A percentile compares a stretch with the other conserved stretches of the same genome.
These are phyloP conservation scores for Ampelocalamus luodianensis DNA, from an alignment of 176 grass and related monocot species.

Conservation along the genomic window DNA sequence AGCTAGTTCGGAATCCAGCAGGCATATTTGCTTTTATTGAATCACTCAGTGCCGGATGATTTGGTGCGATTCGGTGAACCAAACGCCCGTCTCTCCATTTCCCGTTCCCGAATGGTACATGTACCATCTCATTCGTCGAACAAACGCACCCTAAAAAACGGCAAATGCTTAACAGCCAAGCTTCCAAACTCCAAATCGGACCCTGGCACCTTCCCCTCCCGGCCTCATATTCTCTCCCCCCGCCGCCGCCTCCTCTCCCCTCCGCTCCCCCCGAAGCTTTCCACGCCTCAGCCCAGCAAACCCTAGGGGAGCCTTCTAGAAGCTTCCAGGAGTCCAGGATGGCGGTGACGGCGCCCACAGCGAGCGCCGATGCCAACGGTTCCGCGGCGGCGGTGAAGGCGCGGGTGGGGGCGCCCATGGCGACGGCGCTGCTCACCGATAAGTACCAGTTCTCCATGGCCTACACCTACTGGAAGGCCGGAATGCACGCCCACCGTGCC, in stretches of 20 bases:
- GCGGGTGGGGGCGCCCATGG: constrained; percentile 71
- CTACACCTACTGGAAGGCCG: constrained; percentile 97
- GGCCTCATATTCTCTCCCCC: constrained; percentile 32
- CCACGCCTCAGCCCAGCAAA: constrained; percentile 8
- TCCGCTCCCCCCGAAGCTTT: constrained; percentile 32
- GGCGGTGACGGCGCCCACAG: constrained; percentile 22
- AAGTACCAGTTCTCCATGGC: constrained; percentile 99
- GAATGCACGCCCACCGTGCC: constrained; percentile 87
- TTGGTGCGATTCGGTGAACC: too few species aligned
- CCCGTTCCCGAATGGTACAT: too few species aligned
- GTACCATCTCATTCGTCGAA: too few species aligned
- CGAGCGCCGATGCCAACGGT: constrained; percentile 56
- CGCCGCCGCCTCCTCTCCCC: background rate
- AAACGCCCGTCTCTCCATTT: too few species aligned
- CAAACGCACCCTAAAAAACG: too few species aligned
- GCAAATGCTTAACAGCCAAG: too few species aligned
- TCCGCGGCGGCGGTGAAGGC: constrained; percentile 22
- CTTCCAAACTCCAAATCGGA: constrained; percentile 36
- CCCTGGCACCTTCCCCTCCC: constrained; percentile 41
- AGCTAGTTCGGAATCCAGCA: too few species aligned
- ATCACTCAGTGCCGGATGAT: too few species aligned
- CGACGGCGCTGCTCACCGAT: constrained; percentile 93
- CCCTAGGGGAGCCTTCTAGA: constrained; percentile 1
- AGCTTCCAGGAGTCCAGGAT: background rate
- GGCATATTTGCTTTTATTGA: too few species aligned